Base-by-base conservation (phyloP, 108 stramenopile genomes). In the Chaetoceros tenuissimus region DNA sequence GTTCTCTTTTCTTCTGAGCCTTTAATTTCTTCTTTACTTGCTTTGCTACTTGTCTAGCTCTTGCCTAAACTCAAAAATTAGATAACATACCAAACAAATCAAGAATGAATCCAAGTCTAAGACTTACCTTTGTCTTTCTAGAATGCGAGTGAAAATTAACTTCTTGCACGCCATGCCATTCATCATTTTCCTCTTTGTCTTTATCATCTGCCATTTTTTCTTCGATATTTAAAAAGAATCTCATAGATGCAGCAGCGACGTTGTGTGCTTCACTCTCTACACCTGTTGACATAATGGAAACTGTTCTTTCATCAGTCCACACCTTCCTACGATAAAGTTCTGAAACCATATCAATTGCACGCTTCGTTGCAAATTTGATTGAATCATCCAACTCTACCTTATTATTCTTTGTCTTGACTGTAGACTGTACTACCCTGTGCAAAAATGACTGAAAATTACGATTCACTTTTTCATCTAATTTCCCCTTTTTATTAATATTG, bases 201-300 rank as follows among this genome's bases (percentile, higher is more conserved):
- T 82, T 53, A 68, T 96, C 94, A n/a, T 81, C 64, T 17, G 88
- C 94, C 82, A 97, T 96, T 53, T 85, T 78, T 53, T 86, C 79
- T 65, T 97, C 96, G 64, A 97, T 94, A 24, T 93, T 92, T 21
- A 97, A 75, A 73, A 99, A 97, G 87, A 99, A 99, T 52, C 94
- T 73, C 48, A 96, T 74, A 2, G 94, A 87, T 3, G 89, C 75
- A 29, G 66, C 53, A 72, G 82, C 73, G 40, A 94, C 74, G 10
- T 74, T 76, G 0, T 72, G 52, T 43, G 76, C 87, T 48, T 68
- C 68, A 50, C 71, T 72, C 1, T 64, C 34, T 22, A 75, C 77
- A 1, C 91, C 97, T 10, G 82, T 62, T 3, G 94, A 97, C 16
- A 99, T 68, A 40, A 94, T 89, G 61, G 96, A 94, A n/a, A 99